Base-by-base conservation (phyloP, 2,329 filamentous ascomycete genomes). In the Diplodia intermedia region DNA sequence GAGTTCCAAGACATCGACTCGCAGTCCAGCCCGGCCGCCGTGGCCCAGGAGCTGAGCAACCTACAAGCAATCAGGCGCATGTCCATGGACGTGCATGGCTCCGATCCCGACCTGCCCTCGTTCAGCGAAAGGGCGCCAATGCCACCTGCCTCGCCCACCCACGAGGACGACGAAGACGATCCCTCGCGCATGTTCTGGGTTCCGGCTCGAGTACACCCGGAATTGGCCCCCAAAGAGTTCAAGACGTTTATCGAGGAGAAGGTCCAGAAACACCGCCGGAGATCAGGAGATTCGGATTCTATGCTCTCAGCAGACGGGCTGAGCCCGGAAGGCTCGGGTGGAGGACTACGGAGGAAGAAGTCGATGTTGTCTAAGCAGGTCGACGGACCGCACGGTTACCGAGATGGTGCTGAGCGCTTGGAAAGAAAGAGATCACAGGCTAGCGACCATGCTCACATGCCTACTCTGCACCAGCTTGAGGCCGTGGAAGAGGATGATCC, bases 281-380 rank as follows among this genome's bases (percentile, higher is more conserved):
- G 92, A 73, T 97, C 94, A 0, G 90, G 90, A 29, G 93, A 80
- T 56, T 73, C 78, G 90, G 72, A 90, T 85, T 71, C 84, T 84
- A 50, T 65, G 26, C 81, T 93, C 56, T 87, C 88, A 36, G 80
- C 86, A 6, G 86, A 90, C 70, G 81, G 84, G 72, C 70, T 87
- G 75, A 82, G 88, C 70, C 79, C 85, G 79, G 79, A 87, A 80
- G 77, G 82, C 14, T 88, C 85, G 4, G 75, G 80, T 5, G 87
- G 87, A 18, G 86, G 91, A 49, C 78, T 98, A 70, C 86, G 89
- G 72, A 88, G 95, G 73, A 97, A 97, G 80, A 97, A 95, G 80
- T 98, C 94, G 0, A 97, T 97, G 92, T 84, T 99, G 5, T 98
- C 94, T 6, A 88, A 91, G 68, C 94, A 98, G 77, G 91, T 99